Base-by-base conservation (phyloP, 2,329 filamentous ascomycete genomes). In the Laburnicola sp. region DNA sequence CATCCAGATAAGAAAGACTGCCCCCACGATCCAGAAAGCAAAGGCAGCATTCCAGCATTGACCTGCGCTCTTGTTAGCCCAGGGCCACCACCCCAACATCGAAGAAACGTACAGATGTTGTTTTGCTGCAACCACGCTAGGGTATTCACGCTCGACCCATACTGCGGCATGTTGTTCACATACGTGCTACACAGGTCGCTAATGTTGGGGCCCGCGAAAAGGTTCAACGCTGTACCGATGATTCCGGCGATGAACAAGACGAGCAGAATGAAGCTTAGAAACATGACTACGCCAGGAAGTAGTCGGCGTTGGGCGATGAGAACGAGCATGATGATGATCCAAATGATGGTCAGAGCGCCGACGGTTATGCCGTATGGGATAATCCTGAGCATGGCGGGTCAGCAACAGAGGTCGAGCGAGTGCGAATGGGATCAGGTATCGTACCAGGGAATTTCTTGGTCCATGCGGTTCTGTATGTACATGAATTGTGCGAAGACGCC, bases 1-100 rank as follows among this genome's bases (percentile, higher is more conserved):
- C 82, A 86, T 85, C 81, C 83, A 87, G 22, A 86, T 66, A 63
- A 85, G 78, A 60, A 86, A 85, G n/a, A 86, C 78, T 1, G 78
- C 77, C 34, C 83, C 83, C 11, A 86, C 76, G 48, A 87, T 80
- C 74, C 83, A 84, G 60, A 86, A 85, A 7, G 82, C 80, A 60
- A 86, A 86, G 3, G 77, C 80, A 0, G 84, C 82, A 61, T 81
- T 78, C 84, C 84, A 87, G 64, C 80, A 82, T 63, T 82, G 79
- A 66, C 80, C 80, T 82, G 55, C 43, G 16, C 28, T 10, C 23
- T 9, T 11, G 6, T 70, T 61, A 59, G 63, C 48, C 30, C 35
- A 28, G 21, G 46, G 30, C 7, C 23, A 8, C 37, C 16, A 31
- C n/a, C 22, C 7, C 3, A 26, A 36, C 41, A 22, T 11, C 28